Conservation (phyloP, 2,329 filamentous ascomycete species). For the Graphilbum fragrans region DNA sequence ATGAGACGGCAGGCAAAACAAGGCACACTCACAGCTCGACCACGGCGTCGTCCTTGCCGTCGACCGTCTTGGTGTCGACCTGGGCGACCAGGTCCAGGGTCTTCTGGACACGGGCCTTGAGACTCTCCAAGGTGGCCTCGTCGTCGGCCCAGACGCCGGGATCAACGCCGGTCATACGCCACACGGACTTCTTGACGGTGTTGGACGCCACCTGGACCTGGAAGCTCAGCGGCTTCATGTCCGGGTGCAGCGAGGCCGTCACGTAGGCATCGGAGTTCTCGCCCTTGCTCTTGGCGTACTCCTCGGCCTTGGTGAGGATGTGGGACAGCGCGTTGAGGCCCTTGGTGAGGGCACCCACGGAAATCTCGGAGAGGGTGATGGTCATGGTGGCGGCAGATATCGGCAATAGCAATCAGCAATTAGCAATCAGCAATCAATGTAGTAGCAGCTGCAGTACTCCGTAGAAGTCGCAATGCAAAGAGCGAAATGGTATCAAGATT, state of each 20-base stretch:
- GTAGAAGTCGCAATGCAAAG: too few species aligned
- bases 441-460: too few species aligned
- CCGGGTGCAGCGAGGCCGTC: conserved; percentile 15
- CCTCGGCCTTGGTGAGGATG: conserved; percentile 18
- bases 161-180: conserved; percentile 14
- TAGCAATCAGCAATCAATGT: too few species aligned
- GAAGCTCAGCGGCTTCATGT: conserved; percentile 23
- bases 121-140: conserved; percentile 20
- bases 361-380: conserved; percentile 17
- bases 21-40: conserved; percentile 15
- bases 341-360: conserved; percentile 14
- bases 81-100: conserved; percentile 17
- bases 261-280: conserved; percentile 13
- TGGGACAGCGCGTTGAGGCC: conserved; percentile 14
- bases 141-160: conserved; percentile 14
- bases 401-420: neutral
- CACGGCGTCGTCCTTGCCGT: conserved; percentile 13
- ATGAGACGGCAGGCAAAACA: too few species aligned
- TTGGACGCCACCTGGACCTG: conserved; percentile 21
- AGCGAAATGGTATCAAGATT: too few species aligned
- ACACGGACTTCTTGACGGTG: conserved; percentile 16
- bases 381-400: neutral
- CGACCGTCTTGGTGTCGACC: conserved; percentile 14
- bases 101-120: conserved; percentile 17
- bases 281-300: conserved; percentile 15